phyloP scores from a whole-genome alignment of 2,329 filamentous ascomycete species.

The Sphaerulina populicola region DNA sequence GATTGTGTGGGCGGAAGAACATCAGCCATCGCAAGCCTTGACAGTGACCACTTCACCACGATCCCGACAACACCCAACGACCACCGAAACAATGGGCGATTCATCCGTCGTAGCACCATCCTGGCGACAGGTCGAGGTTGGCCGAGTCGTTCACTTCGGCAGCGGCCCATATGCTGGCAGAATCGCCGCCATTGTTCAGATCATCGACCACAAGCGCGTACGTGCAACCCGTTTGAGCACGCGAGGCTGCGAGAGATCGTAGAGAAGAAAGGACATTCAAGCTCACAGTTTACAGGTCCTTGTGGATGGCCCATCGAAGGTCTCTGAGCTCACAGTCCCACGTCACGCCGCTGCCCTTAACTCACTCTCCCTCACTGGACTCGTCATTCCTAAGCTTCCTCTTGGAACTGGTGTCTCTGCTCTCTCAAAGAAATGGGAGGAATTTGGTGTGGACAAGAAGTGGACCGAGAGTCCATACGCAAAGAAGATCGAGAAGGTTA shows the following conservation, averaged over 20 bases:
- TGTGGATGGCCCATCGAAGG: constrained; percentile 84
- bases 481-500: constrained; percentile 79
- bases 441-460: constrained; percentile 83
- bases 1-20: constrained; percentile 7
- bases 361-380: constrained; percentile 78
- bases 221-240: constrained; percentile 39
- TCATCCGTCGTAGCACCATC: constrained; percentile 40
- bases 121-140: constrained; percentile 97
- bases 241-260: constrained; percentile 6
- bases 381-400: constrained; percentile 78
- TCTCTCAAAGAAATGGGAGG: constrained; percentile 84
- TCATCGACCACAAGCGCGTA: constrained; percentile 99
- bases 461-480: constrained; percentile 88
- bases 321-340: constrained; percentile 69
- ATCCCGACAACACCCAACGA: constrained; percentile 13
- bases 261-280: constrained; percentile 12
- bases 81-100: constrained; percentile 28
- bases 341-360: constrained; percentile 79
- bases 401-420: constrained; percentile 73
- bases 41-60: constrained; percentile 11
- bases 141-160: constrained; percentile 90
- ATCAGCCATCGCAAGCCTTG: background rate
- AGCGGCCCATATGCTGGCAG: constrained; percentile 72
- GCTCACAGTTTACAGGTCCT: constrained; percentile 59
- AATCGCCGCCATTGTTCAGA: constrained; percentile 93